Percentiles rank a stretch among this genome's conserved stretches.
These are phyloP conservation scores for Cicer chorassanicum DNA, from an alignment of 306 rosid genomes.

Conservation along the genomic window DNA sequence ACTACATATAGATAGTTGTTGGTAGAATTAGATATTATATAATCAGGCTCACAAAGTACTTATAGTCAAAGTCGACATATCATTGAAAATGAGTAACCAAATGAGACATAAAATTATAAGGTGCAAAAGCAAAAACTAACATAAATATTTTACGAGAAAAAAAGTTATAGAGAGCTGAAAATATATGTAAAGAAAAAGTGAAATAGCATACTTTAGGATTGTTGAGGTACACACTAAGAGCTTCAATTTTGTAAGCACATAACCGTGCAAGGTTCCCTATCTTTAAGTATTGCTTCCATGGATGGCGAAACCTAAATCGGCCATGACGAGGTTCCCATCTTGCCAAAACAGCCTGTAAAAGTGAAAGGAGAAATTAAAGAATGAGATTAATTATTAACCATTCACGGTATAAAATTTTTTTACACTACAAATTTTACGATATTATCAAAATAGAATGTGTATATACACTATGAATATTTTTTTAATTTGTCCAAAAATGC, in stretches of 20 bases:
- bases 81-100: too few species aligned
- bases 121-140: too few species aligned
- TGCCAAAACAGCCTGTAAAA: constrained; percentile 59
- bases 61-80: too few species aligned
- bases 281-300: constrained; percentile 68
- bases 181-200: background rate
- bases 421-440: background rate
- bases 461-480: too few species aligned
- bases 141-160: too few species aligned
- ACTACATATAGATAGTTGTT: too few species aligned
- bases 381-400: background rate
- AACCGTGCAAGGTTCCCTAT: constrained; percentile 52
- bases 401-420: background rate
- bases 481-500: too few species aligned
- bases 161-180: too few species aligned
- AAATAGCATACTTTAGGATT: background rate
- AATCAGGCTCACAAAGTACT: too few species aligned
- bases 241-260: constrained; percentile 61
- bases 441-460: too few species aligned
- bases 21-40: too few species aligned
- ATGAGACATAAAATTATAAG: too few species aligned
- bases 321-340: constrained; percentile 73
- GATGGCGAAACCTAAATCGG: constrained; percentile 58
- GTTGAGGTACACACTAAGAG: constrained; percentile 51
- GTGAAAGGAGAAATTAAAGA: background rate